These are phyloP conservation scores for Leccinum subatratum DNA, from an alignment of 1,284 basidiomycete species.

Conservation along the genomic window DNA sequence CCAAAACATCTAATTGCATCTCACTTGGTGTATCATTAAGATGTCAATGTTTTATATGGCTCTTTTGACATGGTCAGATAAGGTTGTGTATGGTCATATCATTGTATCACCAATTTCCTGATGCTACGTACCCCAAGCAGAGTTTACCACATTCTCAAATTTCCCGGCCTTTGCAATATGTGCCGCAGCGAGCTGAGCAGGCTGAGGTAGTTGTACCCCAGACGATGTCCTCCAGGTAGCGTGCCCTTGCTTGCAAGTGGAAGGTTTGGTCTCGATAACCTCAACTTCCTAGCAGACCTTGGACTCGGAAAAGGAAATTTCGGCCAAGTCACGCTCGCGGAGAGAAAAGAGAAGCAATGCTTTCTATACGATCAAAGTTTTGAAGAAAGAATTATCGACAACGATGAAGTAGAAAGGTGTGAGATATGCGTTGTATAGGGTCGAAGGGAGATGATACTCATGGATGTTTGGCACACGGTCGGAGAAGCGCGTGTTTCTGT, in stretches of 20 bases:
- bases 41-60: too few relatives aligned
- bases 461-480: constrained; percentile 78
- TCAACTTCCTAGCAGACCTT: constrained; percentile 97
- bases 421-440: constrained; percentile 4
- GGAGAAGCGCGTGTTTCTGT: constrained; percentile 96
- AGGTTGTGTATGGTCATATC: too few relatives aligned
- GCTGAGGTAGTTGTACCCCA: constrained; percentile 24
- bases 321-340: constrained; percentile 99
- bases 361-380: constrained; percentile 97
- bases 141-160: constrained; percentile 17
- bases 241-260: constrained; percentile 53
- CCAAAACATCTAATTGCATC: too few relatives aligned
- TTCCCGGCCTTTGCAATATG: constrained; percentile 19
- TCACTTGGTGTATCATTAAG: too few relatives aligned
- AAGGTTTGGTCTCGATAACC: constrained; percentile 98
- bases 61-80: too few relatives aligned
- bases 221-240: constrained; percentile 33
- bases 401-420: constrained; percentile 98
- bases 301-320: constrained; percentile 99
- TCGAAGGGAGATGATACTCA: constrained; percentile 12
- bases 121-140: constrained; percentile 22
- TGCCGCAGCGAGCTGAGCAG: constrained; percentile 26
- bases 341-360: constrained; percentile 88
- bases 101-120: too few relatives aligned
- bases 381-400: constrained; percentile 99